Conservation (phyloP, 169 alveolate genomes). For the Plasmodium malariae region DNA sequence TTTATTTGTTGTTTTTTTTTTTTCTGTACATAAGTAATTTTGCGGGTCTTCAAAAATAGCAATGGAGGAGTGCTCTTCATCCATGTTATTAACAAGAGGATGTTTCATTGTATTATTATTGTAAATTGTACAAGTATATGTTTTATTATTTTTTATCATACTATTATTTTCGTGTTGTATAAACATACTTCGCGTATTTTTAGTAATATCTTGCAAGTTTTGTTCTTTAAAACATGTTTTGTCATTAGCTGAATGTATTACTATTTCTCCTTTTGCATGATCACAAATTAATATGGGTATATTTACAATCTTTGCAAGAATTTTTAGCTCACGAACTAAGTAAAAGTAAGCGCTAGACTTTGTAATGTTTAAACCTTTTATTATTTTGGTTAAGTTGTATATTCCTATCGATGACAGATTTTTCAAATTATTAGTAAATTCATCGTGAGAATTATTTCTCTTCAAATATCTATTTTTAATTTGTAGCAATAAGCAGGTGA, state of each 20-base stretch:
- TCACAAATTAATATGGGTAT: constrained; percentile 56
- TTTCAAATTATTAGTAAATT: neutral
- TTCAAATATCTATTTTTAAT: neutral
- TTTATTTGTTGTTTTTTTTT: neutral
- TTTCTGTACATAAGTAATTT: neutral
- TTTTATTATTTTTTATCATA: neutral
- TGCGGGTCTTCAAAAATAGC: neutral
- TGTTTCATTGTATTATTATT: neutral
- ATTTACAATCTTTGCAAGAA: constrained; percentile 1
- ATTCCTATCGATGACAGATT: constrained; percentile 36
- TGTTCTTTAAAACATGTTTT: neutral
- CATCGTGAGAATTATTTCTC: constrained; percentile 5
- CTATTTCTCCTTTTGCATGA: constrained; percentile 1
- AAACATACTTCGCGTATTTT: neutral
- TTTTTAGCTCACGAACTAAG: constrained; percentile 36
- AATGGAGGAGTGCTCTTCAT: neutral
- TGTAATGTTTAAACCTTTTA: constrained; percentile 9
- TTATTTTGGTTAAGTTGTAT: constrained; percentile 40
- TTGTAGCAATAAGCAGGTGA: constrained; percentile 24
- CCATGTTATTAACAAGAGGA: neutral
- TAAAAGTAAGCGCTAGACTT: constrained; percentile 26
- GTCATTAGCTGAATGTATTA: neutral
- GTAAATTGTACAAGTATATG: neutral
- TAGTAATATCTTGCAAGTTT: neutral
- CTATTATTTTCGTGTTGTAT: neutral